Base-by-base conservation (phyloP, 1,139 yeast species). In the Taphrina deformans region DNA sequence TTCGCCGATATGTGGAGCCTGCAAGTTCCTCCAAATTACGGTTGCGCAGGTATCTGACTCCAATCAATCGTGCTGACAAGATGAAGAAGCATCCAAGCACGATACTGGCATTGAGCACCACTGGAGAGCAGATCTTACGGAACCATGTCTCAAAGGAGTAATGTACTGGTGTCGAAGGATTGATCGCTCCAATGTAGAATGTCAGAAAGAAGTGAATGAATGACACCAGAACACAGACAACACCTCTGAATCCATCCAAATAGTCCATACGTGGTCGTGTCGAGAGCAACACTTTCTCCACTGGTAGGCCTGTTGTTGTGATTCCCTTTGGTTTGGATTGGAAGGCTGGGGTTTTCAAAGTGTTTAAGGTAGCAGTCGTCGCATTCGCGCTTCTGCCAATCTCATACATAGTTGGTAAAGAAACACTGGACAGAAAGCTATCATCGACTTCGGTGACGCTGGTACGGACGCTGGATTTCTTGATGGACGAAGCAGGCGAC, bases 71-170 rank as follows among this genome's bases (percentile, higher is more conserved):
- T 6, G 52, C 52, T 3, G 52, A 46, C 21, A 46, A 21, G 18
- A 46, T 46, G 52, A 46, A 46, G 33, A 46, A 46, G 18, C 52
- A 46, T 7, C 52, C 52, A 3, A 46, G 33, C 3, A 46, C 52
- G 52, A 46, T 46, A 46, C 52, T 46, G 21, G 52, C 52, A 46
- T 46, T 46, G 33, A 46, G 33, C 4, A 46, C 52, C 21, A 46
- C 52, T 46, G 52, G 52, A 46, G 52, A 46, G 18, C 33, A 23
- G 33, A 46, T 46, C n/a, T 24, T 24, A 3, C 52, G 21, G 52
- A 46, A 46, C 52, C 52, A 46, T 5, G 31, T 27, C 33, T 46
- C 52, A 21, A 26, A 46, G 3, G 31, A 26, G 52, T 46, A 46
- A n/a, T 46, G 52, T 10, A 46, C 52, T 18, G 52, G 52, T 24